Base-by-base conservation (phyloP, 2,329 filamentous ascomycete species). In the Cladosporium oxysporum region DNA sequence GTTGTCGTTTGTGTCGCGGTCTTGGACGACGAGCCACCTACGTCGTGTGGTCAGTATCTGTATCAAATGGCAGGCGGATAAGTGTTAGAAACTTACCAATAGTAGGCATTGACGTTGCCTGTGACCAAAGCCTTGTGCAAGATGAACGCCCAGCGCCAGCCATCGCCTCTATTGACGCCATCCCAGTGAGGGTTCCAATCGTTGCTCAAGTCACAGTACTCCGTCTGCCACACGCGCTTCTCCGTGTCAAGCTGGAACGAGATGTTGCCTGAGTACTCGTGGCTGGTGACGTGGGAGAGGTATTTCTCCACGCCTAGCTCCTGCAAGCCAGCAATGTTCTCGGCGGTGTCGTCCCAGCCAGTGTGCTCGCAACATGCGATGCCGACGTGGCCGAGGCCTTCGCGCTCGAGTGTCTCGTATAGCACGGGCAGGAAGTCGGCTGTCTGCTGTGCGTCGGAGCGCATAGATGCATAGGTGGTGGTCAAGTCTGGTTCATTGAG, bases 71-170 rank as follows among this genome's bases (percentile, higher is more conserved):
- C 33, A 35, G 12, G 33, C n/a, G 5, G 28, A 52, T 8, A 11
- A 6, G 49, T 5, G 23, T 23, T 26, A 18, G 12, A 23, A 4
- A 59, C 76, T n/a, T 82, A 82, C 71, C 84, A 80, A 83, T 83
- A 87, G 75, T 85, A 86, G 0, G 80, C 84, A 11, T 79, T 81
- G 3, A 83, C 75, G 67, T 83, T 81, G 28, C 78, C 79, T 68
- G 80, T 80, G 4, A 82, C 77, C 10, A 87, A 73, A 28, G 80
- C 83, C 37, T 77, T 78, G 73, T 83, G 81, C 49, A 87, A 80
- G 68, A 83, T 82, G 68, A 82, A 82, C 0, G 84, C 84, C 84
- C 83, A 86, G 1, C 82, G 84, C 68, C 83, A 78, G 7, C 84
- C 84, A 68, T 86, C 84, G 28, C 81, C 81, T 0, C 77, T 73